Base-by-base conservation (phyloP, 2,329 filamentous ascomycete genomes). In the Dothidotthia symphoricarpi region DNA sequence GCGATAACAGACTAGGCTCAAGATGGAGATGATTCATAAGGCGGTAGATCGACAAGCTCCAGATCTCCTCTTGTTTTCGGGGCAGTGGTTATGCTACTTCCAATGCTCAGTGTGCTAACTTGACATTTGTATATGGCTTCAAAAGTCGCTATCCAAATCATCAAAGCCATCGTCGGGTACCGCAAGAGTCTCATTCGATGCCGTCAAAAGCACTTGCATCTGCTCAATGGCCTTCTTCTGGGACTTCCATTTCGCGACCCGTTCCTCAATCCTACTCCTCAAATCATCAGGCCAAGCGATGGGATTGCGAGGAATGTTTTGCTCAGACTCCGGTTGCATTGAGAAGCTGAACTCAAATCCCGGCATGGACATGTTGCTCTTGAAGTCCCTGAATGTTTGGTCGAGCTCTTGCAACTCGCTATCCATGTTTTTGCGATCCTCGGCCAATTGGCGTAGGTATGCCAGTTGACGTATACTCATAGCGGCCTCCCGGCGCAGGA, bases 111-210 rank as follows among this genome's bases (percentile, higher is more conserved):
- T n/a, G n/a, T n/a, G n/a, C n/a, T n/a, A n/a, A n/a, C n/a, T n/a
- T n/a, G n/a, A n/a, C n/a, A n/a, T n/a, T n/a, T n/a, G n/a, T n/a
- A n/a, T n/a, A n/a, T n/a, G n/a, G 19, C 16, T 11, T 42, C 31
- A 54, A 12, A 49, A 39, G 2, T 59, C 47, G 28, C 45, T 54
- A 0, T 27, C 43, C 15, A 49, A 4, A 12, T 52, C 40, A 32
- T 62, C 59, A 28, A 62, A 63, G 0, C 49, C 51, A 28, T 63
- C 50, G 3, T 61, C 58, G 4, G 58, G 49, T 2, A 58, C 11
- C 3, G 43, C 35, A 14, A 62, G 40, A 1, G 45, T 47, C 28
- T 52, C 49, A 13, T 49, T 52, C 7, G 56, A 58, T 5, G 30
- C 38, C 9, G 34, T 34, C 28, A 63, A 22, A 10, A 64, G 8